phyloP scores from a whole-genome alignment of 768 basidiomycete species.

The Lactarius akahatsu region DNA sequence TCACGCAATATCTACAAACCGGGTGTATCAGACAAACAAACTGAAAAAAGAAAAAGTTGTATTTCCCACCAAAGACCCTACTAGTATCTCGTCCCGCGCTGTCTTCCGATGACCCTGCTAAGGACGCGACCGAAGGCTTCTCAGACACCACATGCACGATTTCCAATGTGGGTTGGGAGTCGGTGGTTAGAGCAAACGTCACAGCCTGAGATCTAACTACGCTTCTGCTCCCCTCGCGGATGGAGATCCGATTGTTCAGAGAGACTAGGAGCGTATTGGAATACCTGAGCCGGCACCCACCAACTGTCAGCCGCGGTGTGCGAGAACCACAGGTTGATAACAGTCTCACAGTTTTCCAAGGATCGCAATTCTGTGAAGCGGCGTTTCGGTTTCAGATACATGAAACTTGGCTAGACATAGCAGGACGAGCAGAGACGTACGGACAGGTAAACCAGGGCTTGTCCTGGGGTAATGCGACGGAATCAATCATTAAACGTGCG shows the following conservation, averaged over 20 bases:
- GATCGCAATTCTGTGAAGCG: neutral
- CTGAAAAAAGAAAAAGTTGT: neutral
- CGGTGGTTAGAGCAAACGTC: neutral
- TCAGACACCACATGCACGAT: neutral
- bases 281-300: neutral
- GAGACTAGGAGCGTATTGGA: conserved; percentile 19
- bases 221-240: neutral
- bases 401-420: too few species aligned
- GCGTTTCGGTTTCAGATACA: neutral
- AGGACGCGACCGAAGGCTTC: too few species aligned
- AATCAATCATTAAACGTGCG: neutral
- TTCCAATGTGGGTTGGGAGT: neutral
- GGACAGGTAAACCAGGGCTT: neutral
- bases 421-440: conserved; percentile 1
- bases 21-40: neutral
- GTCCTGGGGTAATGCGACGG: neutral
- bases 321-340: too few species aligned
- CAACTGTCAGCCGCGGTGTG: too few species aligned
- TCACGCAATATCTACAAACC: neutral
- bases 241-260: conserved; percentile 20
- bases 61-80: neutral
- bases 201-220: neutral
- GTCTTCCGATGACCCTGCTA: too few species aligned
- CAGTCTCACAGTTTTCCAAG: conserved; percentile 13
- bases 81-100: too few species aligned